These are phyloP conservation scores for Parastagonospora avenae DNA, from an alignment of 2,329 filamentous ascomycete genomes.

Conservation along the genomic window DNA sequence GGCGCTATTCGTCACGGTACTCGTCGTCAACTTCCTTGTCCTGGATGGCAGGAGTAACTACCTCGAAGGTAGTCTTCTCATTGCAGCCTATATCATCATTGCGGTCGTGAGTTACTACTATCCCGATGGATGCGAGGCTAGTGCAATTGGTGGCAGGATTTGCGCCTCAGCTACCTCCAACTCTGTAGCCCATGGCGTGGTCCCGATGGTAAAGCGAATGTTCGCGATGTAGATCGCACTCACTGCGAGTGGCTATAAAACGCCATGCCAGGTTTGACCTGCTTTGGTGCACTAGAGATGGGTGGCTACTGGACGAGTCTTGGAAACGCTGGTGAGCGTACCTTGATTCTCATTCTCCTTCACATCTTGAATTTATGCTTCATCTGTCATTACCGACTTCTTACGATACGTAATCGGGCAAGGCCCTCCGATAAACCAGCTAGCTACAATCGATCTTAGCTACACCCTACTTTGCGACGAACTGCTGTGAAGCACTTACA, in stretches of 20 bases:
- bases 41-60: constrained; percentile 83
- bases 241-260: neutral
- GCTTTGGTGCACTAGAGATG: too few relatives aligned
- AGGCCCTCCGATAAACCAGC: too few relatives aligned
- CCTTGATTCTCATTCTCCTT: too few relatives aligned
- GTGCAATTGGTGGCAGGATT: constrained; percentile 52
- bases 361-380: too few relatives aligned
- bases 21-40: constrained; percentile 86
- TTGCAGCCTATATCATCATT: constrained; percentile 81
- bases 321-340: too few relatives aligned
- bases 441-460: too few relatives aligned
- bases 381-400: too few relatives aligned
- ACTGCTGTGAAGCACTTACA: too few relatives aligned
- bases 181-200: constrained; percentile 10
- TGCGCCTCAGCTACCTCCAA: constrained; percentile 15
- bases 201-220: constrained; percentile 25
- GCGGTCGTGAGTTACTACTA: constrained; percentile 62
- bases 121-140: constrained; percentile 48
- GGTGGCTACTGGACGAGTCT: too few relatives aligned
- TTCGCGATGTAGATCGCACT: constrained; percentile 12
- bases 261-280: too few relatives aligned
- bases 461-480: too few relatives aligned
- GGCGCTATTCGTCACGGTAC: constrained; percentile 79
- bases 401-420: too few relatives aligned
- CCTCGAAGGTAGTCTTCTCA: constrained; percentile 76